Percentiles rank a stretch among this genome's conserved stretches.
phyloP scores from a whole-genome alignment of 805 yeast genomes.

The Millerago galiae region DNA sequence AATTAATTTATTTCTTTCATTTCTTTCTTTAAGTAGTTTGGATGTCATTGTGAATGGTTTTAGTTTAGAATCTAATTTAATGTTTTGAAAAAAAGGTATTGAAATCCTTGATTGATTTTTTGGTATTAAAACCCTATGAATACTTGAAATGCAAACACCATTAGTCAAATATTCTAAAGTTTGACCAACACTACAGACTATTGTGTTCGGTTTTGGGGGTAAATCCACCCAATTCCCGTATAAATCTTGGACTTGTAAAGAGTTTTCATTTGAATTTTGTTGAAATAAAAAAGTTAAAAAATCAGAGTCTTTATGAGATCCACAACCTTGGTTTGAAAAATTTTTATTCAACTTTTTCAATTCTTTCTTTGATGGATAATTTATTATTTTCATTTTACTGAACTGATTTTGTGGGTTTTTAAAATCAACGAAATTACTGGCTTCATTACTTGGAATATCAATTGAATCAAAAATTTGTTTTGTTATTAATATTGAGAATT shows the following conservation, averaged over 20 bases:
- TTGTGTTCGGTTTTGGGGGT: conserved; percentile 26
- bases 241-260: conserved; percentile 37
- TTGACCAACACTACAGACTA: conserved; percentile 38
- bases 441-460: conserved; percentile 36
- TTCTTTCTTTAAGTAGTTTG: conserved; percentile 25
- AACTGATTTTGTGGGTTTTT: conserved; percentile 26
- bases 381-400: conserved; percentile 32
- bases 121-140: conserved; percentile 31
- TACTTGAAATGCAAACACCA: conserved; percentile 41
- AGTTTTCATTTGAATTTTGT: conserved; percentile 16
- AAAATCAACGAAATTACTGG: conserved; percentile 37
- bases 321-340: conserved; percentile 28
- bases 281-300: conserved; percentile 35
- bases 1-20: conserved; percentile 31
- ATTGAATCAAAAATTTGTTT: conserved; percentile 49
- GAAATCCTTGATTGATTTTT: conserved; percentile 26
- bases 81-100: conserved; percentile 37
- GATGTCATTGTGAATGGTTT: conserved; percentile 27
- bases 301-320: conserved; percentile 37
- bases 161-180: conserved; percentile 37
- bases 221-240: conserved; percentile 40
- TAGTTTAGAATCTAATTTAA: conserved; percentile 31
- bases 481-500: conserved; percentile 36
- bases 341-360: conserved; percentile 1
- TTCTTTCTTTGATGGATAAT: conserved; percentile 27